Evolutionary conservation across 345 rosid species (phyloP).

Genomic region (Cardamine chenopodiifolia): DNA sequence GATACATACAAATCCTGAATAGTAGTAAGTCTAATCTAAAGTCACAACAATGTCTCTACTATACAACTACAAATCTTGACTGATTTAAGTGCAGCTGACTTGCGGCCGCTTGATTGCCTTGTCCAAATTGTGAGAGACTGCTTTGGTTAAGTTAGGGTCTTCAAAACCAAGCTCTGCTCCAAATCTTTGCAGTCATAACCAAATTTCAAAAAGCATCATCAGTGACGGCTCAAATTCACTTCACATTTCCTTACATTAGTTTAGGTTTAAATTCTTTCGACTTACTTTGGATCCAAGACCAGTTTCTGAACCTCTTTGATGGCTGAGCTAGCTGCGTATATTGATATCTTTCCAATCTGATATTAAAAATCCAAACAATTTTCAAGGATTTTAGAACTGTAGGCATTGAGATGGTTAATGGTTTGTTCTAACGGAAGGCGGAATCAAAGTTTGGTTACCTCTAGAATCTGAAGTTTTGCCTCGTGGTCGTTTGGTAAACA

Average conservation of each 20-base stretch:
- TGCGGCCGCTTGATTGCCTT: conserved; percentile 57
- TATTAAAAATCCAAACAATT: conserved; percentile 22
- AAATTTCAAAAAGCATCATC: background rate
- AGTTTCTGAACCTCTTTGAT: conserved; percentile 94
- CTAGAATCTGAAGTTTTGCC: conserved; percentile 80
- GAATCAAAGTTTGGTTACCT: conserved; percentile 52
- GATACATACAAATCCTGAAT: conserved; percentile 35
- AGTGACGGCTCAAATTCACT: conserved; percentile 2
- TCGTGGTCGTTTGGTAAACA: conserved; percentile 87
- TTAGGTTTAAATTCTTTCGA: background rate
- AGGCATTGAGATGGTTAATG: conserved; percentile 15
- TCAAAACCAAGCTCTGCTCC: conserved; percentile 79
- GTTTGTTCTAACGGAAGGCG: background rate
- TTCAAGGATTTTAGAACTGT: conserved; percentile 20
- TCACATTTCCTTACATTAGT: background rate
- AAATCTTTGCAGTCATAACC: conserved; percentile 48
- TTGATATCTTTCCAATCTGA: conserved; percentile 88
- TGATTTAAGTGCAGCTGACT: conserved; percentile 58
- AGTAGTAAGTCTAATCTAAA: conserved; percentile 29
- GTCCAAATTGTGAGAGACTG: conserved; percentile 80
- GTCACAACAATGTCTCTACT: conserved; percentile 41
- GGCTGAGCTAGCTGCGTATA: conserved; percentile 95
- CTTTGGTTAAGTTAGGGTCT: conserved; percentile 82
- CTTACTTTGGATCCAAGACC: conserved; percentile 94
- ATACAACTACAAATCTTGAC: conserved; percentile 37